These are phyloP conservation scores for Phytomonas serpens DNA, from an alignment of 208 protist genomes.

Conservation along the genomic window DNA sequence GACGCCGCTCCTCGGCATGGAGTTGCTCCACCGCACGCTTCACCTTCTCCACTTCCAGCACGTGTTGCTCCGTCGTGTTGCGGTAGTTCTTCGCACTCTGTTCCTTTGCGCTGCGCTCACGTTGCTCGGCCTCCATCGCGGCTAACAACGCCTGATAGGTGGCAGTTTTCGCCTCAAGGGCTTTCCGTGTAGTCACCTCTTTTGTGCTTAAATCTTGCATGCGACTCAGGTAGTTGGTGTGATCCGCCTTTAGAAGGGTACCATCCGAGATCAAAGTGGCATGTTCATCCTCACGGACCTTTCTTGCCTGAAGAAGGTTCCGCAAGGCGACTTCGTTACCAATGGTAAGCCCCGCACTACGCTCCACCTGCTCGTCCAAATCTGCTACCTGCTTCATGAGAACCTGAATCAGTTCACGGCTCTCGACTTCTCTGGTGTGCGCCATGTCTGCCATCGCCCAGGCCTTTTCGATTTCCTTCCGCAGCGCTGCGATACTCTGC, in stretches of 20 bases:
- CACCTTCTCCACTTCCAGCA: slow-evolving; percentile 45
- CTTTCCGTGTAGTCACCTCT: slow-evolving; percentile 15
- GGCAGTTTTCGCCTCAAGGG: slow-evolving; percentile 21
- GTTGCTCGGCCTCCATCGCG: slow-evolving; percentile 54
- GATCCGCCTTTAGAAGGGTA: slow-evolving; percentile 53
- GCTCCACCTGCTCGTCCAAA: slow-evolving; percentile 90
- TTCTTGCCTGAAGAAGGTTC: slow-evolving; percentile 90
- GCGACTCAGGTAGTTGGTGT: slow-evolving; percentile 21
- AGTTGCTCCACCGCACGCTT: slow-evolving; percentile 27
- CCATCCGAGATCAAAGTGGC: slow-evolving; percentile 58
- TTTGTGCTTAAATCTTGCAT: slow-evolving; percentile 13
- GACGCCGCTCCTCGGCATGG: slow-evolving; percentile 30
- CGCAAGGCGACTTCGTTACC: slow-evolving; percentile 94
- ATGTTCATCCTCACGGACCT: slow-evolving; percentile 89
- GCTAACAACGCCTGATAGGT: slow-evolving; percentile 51
- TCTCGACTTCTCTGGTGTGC: slow-evolving; percentile 94
- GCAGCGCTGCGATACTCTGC: slow-evolving; percentile 89
- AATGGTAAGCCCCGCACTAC: slow-evolving; percentile 87
- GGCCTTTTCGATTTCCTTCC: slow-evolving; percentile 95
- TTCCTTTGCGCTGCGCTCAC: slow-evolving; percentile 79
- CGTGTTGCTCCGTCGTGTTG: slow-evolving; percentile 41
- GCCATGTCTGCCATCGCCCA: slow-evolving; percentile 97
- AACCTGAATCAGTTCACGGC: slow-evolving; percentile 90
- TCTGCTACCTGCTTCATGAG: slow-evolving; percentile 94
- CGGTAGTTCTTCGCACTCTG: slow-evolving; percentile 88